Base-by-base conservation (phyloP, 83 land plant species). In the Picea engelmannii region DNA sequence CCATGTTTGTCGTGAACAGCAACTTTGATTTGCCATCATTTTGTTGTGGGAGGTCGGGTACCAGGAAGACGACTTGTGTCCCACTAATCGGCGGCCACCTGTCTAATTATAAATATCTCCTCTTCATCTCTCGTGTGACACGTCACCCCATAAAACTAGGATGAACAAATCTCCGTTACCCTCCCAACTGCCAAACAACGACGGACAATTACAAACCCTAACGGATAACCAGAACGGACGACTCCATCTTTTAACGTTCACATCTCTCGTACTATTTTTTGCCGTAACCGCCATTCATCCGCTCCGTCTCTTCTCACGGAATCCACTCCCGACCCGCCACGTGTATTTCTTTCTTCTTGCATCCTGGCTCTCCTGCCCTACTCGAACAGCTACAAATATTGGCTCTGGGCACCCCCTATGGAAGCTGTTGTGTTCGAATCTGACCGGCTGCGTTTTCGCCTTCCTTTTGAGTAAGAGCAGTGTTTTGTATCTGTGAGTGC, bases 301-400 rank as follows among this genome's bases (percentile, higher is more conserved):
- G 23, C 49, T 10, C 74, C 3, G 16, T 55, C 60, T 55, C 60
- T 55, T 55, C 60, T 55, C 60, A 55, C 74, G 42, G 42, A 35
- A 18, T 69, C 47, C 74, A 69, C 47, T 69, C 21, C 2, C 20
- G 0, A 2, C 44, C 20, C 1, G 75, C 44, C 75, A 42, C 75
- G 52, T 70, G 49, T 9, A 20, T 8, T 5, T 20, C n/a, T 70
- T 55, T 55, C 60, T 13, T 13, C 60, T 55, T 55, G 16, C 13
- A 55, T 55, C 13, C 60, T 55, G 0, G 60, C 16, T 4, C 60
- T 16, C 60, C 60, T 15, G 67, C 52, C 47, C 21, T 7, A 40
- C 75, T 52, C 49, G 13, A 47, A 70, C 21, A 10, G 11, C 62
- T 77, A 77, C 62, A 77, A 77, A 59, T 77, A 55, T 31, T 55